A percentile compares a stretch with the other conserved stretches of the same genome.
Conservation (phyloP, 1,284 basidiomycete species). For the Cutaneotrichosporon spelunceum region DNA sequence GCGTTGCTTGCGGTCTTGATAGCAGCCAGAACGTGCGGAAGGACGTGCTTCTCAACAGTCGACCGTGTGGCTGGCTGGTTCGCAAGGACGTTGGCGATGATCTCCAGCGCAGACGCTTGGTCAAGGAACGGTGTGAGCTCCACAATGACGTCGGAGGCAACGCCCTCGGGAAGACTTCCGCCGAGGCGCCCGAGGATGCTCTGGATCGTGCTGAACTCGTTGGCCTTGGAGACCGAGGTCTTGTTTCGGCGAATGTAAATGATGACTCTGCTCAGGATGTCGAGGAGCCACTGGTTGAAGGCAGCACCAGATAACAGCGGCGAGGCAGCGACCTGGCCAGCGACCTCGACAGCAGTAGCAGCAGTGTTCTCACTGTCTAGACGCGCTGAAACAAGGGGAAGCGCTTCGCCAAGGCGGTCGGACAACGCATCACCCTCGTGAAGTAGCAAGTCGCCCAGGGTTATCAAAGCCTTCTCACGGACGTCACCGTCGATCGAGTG, state of each 20-base stretch:
- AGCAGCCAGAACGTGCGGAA: constrained; percentile 66
- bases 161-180: constrained; percentile 60
- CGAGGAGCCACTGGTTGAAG: constrained; percentile 72
- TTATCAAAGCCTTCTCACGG: constrained; percentile 73
- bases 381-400: constrained; percentile 69
- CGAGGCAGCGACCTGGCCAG: constrained; percentile 53
- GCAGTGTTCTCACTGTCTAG: constrained; percentile 61
- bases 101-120: constrained; percentile 69
- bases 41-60: constrained; percentile 66
- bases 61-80: constrained; percentile 68
- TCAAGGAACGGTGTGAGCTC: constrained; percentile 75
- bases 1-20: constrained; percentile 72
- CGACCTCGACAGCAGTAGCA: constrained; percentile 53
- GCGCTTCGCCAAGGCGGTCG: constrained; percentile 43
- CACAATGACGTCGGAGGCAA: constrained; percentile 63
- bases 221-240: constrained; percentile 70
- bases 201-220: constrained; percentile 71
- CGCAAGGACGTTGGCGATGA: constrained; percentile 67
- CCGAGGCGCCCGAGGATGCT: constrained; percentile 55
- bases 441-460: constrained; percentile 80
- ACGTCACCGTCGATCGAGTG: constrained; percentile 90
- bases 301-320: constrained; percentile 45
- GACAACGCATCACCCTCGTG: constrained; percentile 68
- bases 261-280: constrained; percentile 72
- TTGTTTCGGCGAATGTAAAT: constrained; percentile 75